Evolutionary conservation across 148 eudicot species (phyloP).

Genomic region (Chenopodium quinoa): DNA sequence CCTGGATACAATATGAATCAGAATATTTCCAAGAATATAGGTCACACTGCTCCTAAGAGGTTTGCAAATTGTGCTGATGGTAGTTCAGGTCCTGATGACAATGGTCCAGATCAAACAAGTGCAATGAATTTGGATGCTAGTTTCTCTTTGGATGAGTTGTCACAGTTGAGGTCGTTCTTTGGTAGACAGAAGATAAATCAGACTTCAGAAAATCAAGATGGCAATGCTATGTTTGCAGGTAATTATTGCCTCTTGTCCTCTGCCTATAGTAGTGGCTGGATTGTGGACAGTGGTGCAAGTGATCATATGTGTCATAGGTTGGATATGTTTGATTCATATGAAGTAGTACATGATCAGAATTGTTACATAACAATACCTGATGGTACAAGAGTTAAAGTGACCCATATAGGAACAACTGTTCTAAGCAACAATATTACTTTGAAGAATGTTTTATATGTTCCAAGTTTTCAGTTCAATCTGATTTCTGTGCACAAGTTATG

Average conservation of each 20-base stretch:
- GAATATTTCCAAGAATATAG: accelerated
- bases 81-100: neutral
- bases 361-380: neutral
- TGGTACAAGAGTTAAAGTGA: neutral
- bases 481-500: neutral
- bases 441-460: neutral
- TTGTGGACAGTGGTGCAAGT: neutral
- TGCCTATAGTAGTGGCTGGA: neutral
- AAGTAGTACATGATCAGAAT: neutral
- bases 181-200: too few species aligned
- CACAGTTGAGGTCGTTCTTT: too few species aligned
- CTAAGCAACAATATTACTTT: neutral
- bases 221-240: neutral
- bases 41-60: too few species aligned
- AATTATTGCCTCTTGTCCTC: neutral
- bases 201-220: too few species aligned
- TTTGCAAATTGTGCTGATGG: neutral
- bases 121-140: neutral
- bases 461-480: neutral
- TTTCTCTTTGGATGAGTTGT: too few species aligned
- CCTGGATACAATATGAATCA: too few species aligned
- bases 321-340: neutral
- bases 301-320: neutral
- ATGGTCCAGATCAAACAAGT: accelerated
- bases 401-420: too few species aligned